phyloP scores from a whole-genome alignment of 129 eudicot genomes.

The Flaveria robusta region DNA sequence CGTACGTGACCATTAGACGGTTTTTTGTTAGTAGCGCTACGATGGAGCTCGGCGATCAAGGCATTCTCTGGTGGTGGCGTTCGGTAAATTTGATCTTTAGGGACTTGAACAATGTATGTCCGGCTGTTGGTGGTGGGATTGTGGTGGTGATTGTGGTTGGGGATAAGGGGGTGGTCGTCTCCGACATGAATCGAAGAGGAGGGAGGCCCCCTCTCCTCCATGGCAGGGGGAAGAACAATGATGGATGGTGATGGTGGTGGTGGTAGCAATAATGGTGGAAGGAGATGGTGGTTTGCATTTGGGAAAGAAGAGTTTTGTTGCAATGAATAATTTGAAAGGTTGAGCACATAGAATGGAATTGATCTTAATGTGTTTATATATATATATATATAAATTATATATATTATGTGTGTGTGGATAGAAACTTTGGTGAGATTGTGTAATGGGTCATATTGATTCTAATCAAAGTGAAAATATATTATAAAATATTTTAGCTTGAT shows the following conservation, averaged over 20 bases:
- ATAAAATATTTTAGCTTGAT: too few relatives aligned
- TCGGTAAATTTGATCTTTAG: slow-evolving; percentile 52
- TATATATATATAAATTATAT: too few relatives aligned
- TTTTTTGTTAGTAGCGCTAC: not conserved
- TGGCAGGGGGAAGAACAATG: slow-evolving; percentile 40
- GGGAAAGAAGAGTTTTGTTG: slow-evolving; percentile 8
- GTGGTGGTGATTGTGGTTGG: slow-evolving; percentile 3
- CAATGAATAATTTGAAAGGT: slow-evolving; percentile 25
- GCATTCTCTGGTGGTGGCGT: slow-evolving; percentile 54
- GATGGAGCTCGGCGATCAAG: slow-evolving; percentile 24
- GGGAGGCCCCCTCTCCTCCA: slow-evolving; percentile 57
- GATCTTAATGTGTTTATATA: not conserved
- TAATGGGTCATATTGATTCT: not conserved
- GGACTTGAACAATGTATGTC: slow-evolving; percentile 48
- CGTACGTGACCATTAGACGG: slow-evolving; percentile 15
- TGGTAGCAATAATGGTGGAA: not conserved
- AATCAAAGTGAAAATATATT: not conserved
- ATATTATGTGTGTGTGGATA: too few relatives aligned
- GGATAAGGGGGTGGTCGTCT: slow-evolving; percentile 4
- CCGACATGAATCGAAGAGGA: slow-evolving; percentile 19
- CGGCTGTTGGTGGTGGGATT: slow-evolving; percentile 19
- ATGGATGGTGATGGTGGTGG: slow-evolving; percentile 16
- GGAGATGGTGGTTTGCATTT: slow-evolving; percentile 14
- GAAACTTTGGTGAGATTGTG: too few relatives aligned
- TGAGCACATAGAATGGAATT: slow-evolving; percentile 34